These are phyloP conservation scores for Scedosporium dehoogii DNA, from an alignment of 2,329 filamentous ascomycete species.

Conservation along the genomic window DNA sequence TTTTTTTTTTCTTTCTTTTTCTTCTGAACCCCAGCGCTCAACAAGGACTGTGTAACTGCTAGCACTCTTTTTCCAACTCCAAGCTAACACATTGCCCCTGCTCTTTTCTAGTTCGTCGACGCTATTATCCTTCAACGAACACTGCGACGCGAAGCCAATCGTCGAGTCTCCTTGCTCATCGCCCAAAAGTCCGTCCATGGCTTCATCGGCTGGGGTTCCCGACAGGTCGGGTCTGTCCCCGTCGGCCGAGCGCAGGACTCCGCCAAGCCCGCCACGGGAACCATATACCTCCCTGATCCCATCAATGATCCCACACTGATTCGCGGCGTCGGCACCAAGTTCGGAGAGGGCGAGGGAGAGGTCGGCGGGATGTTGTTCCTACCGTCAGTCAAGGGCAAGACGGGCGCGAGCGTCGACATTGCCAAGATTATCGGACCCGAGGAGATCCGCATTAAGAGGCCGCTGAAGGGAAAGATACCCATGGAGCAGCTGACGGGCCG, in stretches of 20 bases:
- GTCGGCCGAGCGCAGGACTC: slow-evolving; percentile 86
- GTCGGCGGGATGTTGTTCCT: slow-evolving; percentile 77
- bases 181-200: slow-evolving; percentile 92
- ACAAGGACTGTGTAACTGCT: background rate
- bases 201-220: slow-evolving; percentile 82
- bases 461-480: slow-evolving; percentile 69
- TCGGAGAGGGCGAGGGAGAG: slow-evolving; percentile 61
- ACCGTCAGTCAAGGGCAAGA: slow-evolving; percentile 68
- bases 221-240: slow-evolving; percentile 80
- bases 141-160: slow-evolving; percentile 73
- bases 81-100: background rate
- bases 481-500: slow-evolving; percentile 74
- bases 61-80: background rate
- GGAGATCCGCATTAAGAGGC: slow-evolving; percentile 77
- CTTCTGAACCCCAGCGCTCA: slow-evolving; percentile 8
- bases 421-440: slow-evolving; percentile 68
- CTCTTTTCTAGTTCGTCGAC: slow-evolving; percentile 68
- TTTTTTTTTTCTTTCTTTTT: background rate
- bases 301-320: slow-evolving; percentile 74
- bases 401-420: slow-evolving; percentile 74
- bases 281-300: slow-evolving; percentile 82
- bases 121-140: slow-evolving; percentile 88
- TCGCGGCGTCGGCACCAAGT: slow-evolving; percentile 71
- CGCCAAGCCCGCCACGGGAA: slow-evolving; percentile 69
- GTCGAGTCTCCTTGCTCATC: slow-evolving; percentile 85